Evolutionary conservation across 768 basidiomycete genomes (phyloP).

Genomic region (Rhodotorula diobovata): DNA sequence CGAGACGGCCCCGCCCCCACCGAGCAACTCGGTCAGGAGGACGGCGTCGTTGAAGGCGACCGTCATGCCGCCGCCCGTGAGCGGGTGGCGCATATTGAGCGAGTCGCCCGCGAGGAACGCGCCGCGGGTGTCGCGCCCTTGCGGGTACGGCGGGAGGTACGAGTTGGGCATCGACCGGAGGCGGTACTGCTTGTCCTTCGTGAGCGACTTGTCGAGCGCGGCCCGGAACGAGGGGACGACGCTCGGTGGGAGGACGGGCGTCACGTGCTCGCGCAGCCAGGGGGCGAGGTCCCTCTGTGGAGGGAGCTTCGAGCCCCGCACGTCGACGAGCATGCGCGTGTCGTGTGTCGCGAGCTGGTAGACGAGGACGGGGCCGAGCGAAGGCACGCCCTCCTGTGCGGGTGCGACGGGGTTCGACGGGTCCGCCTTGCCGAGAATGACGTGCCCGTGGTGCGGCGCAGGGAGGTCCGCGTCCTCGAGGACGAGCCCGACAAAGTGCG

Average conservation of each 20-base stretch:
- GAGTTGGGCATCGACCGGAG: conserved; percentile 92
- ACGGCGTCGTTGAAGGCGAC: conserved; percentile 86
- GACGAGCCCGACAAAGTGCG: conserved; percentile 76
- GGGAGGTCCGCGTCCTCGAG: conserved; percentile 64
- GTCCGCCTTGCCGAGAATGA: conserved; percentile 40
- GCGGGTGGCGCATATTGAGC: conserved; percentile 98
- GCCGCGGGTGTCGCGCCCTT: conserved; percentile 59
- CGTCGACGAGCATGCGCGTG: conserved; percentile 88
- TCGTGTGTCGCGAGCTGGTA: conserved; percentile 82
- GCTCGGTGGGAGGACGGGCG: conserved; percentile 72
- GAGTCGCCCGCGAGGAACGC: conserved; percentile 86
- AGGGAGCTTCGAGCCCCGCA: conserved; percentile 74
- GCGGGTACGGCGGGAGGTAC: conserved; percentile 75
- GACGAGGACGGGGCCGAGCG: conserved; percentile 78
- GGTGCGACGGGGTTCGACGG: conserved; percentile 10
- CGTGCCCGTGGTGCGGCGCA: conserved; percentile 47
- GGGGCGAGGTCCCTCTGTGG: conserved; percentile 51
- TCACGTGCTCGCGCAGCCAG: conserved; percentile 66
- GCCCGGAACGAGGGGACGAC: conserved; percentile 62
- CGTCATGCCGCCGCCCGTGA: conserved; percentile 96
- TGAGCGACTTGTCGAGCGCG: conserved; percentile 60
- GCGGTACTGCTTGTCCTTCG: conserved; percentile 50
- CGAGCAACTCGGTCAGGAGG: conserved; percentile 61
- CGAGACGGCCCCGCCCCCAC: conserved; percentile 34
- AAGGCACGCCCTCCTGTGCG: conserved; percentile 2